A percentile compares a stretch with the other conserved stretches of the same genome.
These are phyloP conservation scores for Beauveria brongniartii DNA, from an alignment of 2,329 filamentous ascomycete species.

Conservation along the genomic window DNA sequence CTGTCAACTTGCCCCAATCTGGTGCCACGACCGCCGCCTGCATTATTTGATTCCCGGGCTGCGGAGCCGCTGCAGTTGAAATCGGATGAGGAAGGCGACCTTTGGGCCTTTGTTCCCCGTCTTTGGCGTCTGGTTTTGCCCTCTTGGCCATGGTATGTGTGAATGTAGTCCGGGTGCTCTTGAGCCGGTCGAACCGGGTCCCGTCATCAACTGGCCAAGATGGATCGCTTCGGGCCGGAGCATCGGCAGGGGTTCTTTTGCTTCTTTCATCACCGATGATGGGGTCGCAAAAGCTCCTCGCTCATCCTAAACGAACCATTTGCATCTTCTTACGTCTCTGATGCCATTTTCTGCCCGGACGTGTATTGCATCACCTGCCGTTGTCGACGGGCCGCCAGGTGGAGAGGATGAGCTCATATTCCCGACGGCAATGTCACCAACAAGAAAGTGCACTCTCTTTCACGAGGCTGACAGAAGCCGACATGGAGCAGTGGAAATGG, in stretches of 20 bases:
- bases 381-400: neutral
- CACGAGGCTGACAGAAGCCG: neutral
- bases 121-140: too few species aligned
- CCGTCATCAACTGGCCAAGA: neutral
- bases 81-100: neutral
- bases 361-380: neutral
- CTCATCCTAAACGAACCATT: neutral
- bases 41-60: neutral
- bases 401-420: neutral
- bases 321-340: neutral
- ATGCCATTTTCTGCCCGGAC: neutral
- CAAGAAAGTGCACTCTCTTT: neutral
- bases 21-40: neutral
- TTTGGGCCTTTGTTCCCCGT: neutral
- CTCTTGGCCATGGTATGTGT: neutral
- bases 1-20: neutral
- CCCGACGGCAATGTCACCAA: neutral
- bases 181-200: neutral
- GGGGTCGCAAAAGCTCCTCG: neutral
- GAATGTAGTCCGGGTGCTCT: neutral
- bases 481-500: neutral
- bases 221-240: neutral
- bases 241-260: neutral
- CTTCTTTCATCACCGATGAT: neutral
- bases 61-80: neutral